phyloP scores from a whole-genome alignment of 768 basidiomycete species.

The Kondoa subrosea region DNA sequence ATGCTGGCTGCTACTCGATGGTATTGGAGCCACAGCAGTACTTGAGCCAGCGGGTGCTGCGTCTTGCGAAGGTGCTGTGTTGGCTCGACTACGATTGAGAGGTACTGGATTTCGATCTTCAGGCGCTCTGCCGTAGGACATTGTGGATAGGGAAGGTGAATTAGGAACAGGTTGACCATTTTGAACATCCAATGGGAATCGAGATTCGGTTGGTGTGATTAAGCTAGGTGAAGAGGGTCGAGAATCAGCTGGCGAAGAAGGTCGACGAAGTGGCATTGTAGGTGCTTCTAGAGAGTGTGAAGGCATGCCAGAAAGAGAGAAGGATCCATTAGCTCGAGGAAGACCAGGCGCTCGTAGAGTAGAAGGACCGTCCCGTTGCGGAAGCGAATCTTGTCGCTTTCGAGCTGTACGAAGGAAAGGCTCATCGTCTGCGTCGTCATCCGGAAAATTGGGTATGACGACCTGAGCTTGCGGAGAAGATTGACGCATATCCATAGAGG shows the following conservation, averaged over 20 bases:
- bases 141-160: slow-evolving; percentile 1
- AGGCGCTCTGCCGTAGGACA: neutral
- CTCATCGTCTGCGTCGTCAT: neutral
- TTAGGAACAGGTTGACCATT: neutral
- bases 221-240: slow-evolving; percentile 5
- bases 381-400: neutral
- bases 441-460: slow-evolving; percentile 12
- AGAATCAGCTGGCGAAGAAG: slow-evolving; percentile 3
- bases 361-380: neutral
- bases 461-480: slow-evolving; percentile 21
- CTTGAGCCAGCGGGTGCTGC: neutral
- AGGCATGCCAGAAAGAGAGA: neutral
- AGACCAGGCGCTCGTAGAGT: slow-evolving; percentile 2
- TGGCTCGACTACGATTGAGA: neutral
- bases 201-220: slow-evolving; percentile 2
- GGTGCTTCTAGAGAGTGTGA: neutral
- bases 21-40: neutral
- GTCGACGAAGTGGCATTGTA: neutral
- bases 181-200: slow-evolving; percentile 1
- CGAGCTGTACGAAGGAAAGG: slow-evolving; percentile 1
- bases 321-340: neutral
- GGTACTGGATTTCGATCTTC: neutral
- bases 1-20: neutral
- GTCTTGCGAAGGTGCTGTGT: slow-evolving; percentile 2
- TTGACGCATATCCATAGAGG: slow-evolving; percentile 20